Percentiles rank a stretch among this genome's conserved stretches.
Conservation (phyloP, 495 filamentous ascomycete genomes). For the Penicilliopsis zonata region DNA sequence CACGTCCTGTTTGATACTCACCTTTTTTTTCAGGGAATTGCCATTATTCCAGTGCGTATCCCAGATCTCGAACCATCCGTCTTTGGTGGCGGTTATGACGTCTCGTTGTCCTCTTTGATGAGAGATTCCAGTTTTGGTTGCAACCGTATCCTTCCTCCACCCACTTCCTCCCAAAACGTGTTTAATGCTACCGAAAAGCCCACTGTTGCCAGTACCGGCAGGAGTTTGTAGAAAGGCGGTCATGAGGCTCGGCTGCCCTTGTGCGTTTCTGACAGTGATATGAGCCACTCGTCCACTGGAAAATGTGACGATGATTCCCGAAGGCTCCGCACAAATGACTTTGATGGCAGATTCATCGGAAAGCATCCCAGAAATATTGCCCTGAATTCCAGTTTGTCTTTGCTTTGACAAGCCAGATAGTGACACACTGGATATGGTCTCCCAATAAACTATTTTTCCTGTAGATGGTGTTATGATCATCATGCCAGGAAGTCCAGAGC, state of each 20-base stretch:
- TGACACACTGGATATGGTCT: conserved; percentile 74
- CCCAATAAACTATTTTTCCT: conserved; percentile 88
- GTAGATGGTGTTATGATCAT: conserved; percentile 71
- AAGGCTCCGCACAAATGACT: conserved; percentile 70
- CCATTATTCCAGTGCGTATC: conserved; percentile 74
- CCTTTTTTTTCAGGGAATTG: conserved; percentile 38
- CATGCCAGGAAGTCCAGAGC: conserved; percentile 66
- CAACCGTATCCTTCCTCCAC: conserved; percentile 62
- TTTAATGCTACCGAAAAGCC: conserved; percentile 67
- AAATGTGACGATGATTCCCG: conserved; percentile 72
- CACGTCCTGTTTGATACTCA: conserved; percentile 35
- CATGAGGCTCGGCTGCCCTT: conserved; percentile 70
- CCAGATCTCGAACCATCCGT: conserved; percentile 72
- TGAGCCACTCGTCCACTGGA: conserved; percentile 79
- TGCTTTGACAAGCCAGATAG: conserved; percentile 64
- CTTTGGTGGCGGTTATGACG: conserved; percentile 61
- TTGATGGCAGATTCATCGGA: conserved; percentile 67
- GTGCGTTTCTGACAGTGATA: conserved; percentile 68
- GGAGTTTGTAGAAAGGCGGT: conserved; percentile 59
- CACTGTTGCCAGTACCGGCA: conserved; percentile 30
- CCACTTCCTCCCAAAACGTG: conserved; percentile 53
- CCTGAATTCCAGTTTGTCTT: conserved; percentile 65
- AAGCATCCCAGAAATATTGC: conserved; percentile 54
- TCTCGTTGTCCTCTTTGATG: conserved; percentile 72
- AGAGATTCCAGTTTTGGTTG: conserved; percentile 56